Evolutionary conservation across 139 green algal species (phyloP).

Genomic region (Chlamydomonas sp.): DNA sequence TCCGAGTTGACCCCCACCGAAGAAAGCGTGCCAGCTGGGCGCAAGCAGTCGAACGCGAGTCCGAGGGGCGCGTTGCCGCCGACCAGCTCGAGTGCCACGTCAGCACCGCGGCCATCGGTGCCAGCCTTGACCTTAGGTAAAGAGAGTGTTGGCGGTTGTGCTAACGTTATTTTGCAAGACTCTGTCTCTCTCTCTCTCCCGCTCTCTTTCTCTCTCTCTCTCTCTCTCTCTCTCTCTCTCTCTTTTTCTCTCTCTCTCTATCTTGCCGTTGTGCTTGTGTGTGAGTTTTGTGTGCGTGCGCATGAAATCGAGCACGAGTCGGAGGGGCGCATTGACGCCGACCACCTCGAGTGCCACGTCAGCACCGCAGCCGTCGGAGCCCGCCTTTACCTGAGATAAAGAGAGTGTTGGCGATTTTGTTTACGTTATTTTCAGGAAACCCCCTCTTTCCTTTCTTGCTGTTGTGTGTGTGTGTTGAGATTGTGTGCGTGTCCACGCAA

Average conservation of each 20-base stretch:
- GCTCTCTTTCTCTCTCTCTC: no score
- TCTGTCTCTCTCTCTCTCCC: no score
- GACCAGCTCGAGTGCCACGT: slow-evolving; percentile 51
- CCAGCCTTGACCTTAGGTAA: slow-evolving; percentile 20
- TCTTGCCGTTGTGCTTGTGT: no score
- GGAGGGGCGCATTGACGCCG: slow-evolving; percentile 28
- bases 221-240: no score
- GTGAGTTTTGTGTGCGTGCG: not conserved
- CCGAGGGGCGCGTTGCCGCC: slow-evolving; percentile 29
- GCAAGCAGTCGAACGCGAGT: slow-evolving; percentile 48
- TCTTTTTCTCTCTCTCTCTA: no score
- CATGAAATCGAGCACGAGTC: slow-evolving; percentile 29
- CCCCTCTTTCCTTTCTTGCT: no score
- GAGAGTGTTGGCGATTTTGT: no score
- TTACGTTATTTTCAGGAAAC: no score
- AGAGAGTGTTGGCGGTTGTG: no score
- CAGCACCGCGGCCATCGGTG: slow-evolving; percentile 45
- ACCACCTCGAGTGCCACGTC: slow-evolving; percentile 55
- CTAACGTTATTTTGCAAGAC: no score
- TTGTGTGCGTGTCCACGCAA: not conserved
- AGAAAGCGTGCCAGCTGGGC: slow-evolving; percentile 36
- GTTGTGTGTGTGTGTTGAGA: not conserved
- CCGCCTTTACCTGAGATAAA: slow-evolving; percentile 20
- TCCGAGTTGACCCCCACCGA: slow-evolving; percentile 41
- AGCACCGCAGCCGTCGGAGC: slow-evolving; percentile 41